Conservation (phyloP, 306 rosid genomes). For the Gynostemma pentaphyllum region DNA sequence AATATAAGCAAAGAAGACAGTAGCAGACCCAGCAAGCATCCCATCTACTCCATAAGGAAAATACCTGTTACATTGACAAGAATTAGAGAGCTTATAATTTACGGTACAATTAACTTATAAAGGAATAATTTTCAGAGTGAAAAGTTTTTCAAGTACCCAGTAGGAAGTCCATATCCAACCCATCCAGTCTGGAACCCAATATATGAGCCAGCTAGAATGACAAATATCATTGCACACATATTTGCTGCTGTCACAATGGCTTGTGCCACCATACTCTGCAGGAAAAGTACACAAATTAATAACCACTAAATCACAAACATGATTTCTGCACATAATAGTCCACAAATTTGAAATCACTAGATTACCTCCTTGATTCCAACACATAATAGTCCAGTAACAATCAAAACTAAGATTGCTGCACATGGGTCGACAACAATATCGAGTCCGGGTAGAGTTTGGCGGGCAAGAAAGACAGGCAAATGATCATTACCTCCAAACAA, state of each 20-base stretch:
- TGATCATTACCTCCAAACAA: conserved; percentile 67
- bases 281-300: neutral
- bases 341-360: neutral
- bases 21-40: conserved; percentile 95
- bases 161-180: conserved; percentile 79
- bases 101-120: neutral
- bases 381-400: conserved; percentile 70
- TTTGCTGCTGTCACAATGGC: conserved; percentile 62
- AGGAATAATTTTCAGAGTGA: neutral
- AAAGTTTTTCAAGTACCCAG: conserved; percentile 40
- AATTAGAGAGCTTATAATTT: conserved; percentile 12
- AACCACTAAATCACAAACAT: neutral
- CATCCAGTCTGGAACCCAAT: conserved; percentile 85
- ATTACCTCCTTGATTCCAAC: conserved; percentile 87
- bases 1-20: conserved; percentile 85
- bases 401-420: conserved; percentile 64
- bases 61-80: conserved; percentile 36
- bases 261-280: conserved; percentile 78
- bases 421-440: conserved; percentile 74
- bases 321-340: neutral
- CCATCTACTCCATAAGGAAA: conserved; percentile 87
- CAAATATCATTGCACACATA: conserved; percentile 74
- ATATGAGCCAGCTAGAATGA: conserved; percentile 63
- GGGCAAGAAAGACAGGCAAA: conserved; percentile 64
- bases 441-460: conserved; percentile 57